Conservation (phyloP, 176 grass and related monocot species). For the Aegilops speltoides region DNA sequence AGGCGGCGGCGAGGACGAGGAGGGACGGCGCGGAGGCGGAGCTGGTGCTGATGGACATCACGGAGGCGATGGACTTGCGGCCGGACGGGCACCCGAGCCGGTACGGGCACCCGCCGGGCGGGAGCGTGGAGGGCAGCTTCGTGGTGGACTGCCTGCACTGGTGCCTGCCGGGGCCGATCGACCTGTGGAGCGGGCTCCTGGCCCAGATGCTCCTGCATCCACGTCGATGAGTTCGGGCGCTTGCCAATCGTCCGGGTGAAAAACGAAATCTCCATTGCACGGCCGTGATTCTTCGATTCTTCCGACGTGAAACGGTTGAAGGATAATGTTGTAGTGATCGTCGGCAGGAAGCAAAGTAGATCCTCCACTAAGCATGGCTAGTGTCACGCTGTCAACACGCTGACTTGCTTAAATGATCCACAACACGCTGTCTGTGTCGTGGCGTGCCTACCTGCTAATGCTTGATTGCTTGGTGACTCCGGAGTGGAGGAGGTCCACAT, state of each 20-base stretch:
- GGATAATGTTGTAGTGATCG: no score
- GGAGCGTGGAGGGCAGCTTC: constrained; percentile 50
- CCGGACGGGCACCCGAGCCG: constrained; percentile 78
- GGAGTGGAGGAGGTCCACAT: neutral
- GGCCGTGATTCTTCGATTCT: neutral
- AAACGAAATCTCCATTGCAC: neutral
- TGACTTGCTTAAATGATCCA: constrained; percentile 27
- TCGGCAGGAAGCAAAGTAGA: neutral
- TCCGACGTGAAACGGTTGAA: neutral
- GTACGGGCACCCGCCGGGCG: constrained; percentile 50
- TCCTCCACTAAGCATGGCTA: neutral
- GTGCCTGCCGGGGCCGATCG: constrained; percentile 71
- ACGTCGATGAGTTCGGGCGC: neutral
- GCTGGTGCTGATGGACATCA: constrained; percentile 56
- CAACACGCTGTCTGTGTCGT: no score
- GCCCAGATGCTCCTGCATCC: constrained; percentile 32
- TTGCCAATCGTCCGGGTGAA: neutral
- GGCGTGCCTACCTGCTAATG: neutral
- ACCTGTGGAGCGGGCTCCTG: constrained; percentile 61
- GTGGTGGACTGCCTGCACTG: constrained; percentile 68
- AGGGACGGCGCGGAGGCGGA: neutral
- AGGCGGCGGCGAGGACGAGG: constrained; percentile 15
- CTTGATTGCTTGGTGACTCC: neutral
- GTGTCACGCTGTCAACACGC: neutral
- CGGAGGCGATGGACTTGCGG: constrained; percentile 57